These are phyloP conservation scores for Geranium brycei DNA, from an alignment of 345 rosid genomes.

Conservation along the genomic window DNA sequence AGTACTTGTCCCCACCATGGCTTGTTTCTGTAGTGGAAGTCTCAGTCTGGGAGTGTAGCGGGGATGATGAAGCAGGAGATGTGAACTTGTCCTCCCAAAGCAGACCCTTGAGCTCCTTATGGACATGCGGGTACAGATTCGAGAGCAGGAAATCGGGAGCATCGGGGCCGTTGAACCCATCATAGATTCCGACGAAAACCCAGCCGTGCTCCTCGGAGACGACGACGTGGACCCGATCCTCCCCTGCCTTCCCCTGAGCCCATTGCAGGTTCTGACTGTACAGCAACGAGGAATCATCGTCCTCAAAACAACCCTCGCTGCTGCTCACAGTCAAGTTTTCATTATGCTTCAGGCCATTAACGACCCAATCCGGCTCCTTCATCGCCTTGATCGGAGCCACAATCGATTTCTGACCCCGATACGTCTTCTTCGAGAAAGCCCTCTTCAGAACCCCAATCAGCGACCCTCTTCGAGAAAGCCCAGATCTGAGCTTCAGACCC, in stretches of 20 bases:
- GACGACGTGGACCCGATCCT: conserved; percentile 94
- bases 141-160: conserved; percentile 78
- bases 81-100: conserved; percentile 50
- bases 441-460: conserved; percentile 54
- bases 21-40: not conserved
- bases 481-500: conserved; percentile 27
- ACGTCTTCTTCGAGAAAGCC: conserved; percentile 59
- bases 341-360: conserved; percentile 19
- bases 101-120: conserved; percentile 77
- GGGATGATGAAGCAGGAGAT: not conserved
- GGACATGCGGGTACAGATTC: conserved; percentile 59
- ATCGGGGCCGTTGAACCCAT: conserved; percentile 97
- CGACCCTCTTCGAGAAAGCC: conserved; percentile 25
- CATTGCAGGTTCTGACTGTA: conserved; percentile 83
- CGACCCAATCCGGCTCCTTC: conserved; percentile 65
- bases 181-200: conserved; percentile 95
- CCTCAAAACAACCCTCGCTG: conserved; percentile 54
- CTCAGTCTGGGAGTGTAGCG: not conserved
- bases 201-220: conserved; percentile 89
- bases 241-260: conserved; percentile 99
- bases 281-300: conserved; percentile 33
- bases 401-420: conserved; percentile 62
- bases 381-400: conserved; percentile 67
- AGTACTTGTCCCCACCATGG: not conserved
- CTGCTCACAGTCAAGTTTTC: conserved; percentile 47